These are phyloP conservation scores for Globisporangium paroecandrum DNA, from an alignment of 352 stramenopile genomes.

Conservation along the genomic window DNA sequence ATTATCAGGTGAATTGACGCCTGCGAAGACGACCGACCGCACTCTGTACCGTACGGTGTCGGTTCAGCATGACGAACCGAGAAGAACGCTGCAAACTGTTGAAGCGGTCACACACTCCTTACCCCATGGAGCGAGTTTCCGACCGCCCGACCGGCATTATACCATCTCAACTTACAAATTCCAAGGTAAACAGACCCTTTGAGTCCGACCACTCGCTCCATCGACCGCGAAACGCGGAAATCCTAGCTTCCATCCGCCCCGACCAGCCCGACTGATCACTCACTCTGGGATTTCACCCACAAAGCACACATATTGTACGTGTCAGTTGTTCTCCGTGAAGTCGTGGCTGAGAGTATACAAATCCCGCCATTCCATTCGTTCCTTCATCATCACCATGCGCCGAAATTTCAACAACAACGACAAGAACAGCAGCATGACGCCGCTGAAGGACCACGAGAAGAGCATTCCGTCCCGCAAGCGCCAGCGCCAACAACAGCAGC, in stretches of 20 bases:
- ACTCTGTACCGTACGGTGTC: not conserved
- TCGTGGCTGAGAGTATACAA: not conserved
- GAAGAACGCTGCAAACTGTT: not conserved
- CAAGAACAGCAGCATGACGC: not conserved
- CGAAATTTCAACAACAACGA: not conserved
- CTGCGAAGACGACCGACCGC: not conserved
- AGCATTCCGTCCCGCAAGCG: constrained; percentile 6
- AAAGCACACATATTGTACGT: not conserved
- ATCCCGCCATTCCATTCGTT: not conserved
- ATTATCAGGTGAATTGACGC: not conserved
- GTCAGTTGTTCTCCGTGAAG: not conserved
- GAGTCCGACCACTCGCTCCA: not conserved
- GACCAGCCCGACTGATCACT: not conserved
- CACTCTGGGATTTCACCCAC: not conserved
- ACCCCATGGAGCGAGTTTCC: not conserved
- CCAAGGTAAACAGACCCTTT: not conserved
- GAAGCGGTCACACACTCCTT: too few relatives aligned
- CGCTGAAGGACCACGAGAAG: constrained; percentile 4
- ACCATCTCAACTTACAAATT: not conserved
- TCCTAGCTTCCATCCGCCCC: not conserved
- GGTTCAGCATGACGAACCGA: not conserved
- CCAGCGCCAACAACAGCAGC: not conserved
- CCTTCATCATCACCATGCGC: not conserved
- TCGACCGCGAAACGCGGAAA: not conserved
- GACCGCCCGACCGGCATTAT: not conserved